Evolutionary conservation across 352 stramenopile species (phyloP).

Genomic region (Phytophthora crassamura): DNA sequence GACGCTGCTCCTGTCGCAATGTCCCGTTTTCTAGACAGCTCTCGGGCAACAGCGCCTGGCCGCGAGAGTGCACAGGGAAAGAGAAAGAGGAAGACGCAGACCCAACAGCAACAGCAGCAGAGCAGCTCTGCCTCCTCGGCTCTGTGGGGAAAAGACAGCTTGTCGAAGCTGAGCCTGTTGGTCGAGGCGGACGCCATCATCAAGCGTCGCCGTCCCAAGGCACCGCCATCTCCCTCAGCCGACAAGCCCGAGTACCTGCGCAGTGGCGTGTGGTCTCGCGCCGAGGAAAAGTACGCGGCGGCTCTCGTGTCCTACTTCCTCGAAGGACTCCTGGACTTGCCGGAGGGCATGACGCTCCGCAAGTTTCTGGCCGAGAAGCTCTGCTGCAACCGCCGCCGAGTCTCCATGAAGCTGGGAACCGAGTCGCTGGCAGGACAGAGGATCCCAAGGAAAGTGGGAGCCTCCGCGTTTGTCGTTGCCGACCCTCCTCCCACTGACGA

Average conservation of each 20-base stretch:
- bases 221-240: slow-evolving; percentile 10
- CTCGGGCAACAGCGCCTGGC: slow-evolving; percentile 5
- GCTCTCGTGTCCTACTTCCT: slow-evolving; percentile 76
- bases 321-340: slow-evolving; percentile 53
- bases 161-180: slow-evolving; percentile 66
- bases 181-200: slow-evolving; percentile 77
- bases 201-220: slow-evolving; percentile 32
- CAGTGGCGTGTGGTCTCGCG: slow-evolving; percentile 67
- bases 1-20: slow-evolving; percentile 3
- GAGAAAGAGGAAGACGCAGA: slow-evolving; percentile 8
- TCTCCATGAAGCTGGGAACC: slow-evolving; percentile 81
- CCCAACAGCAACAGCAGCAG: slow-evolving; percentile 11
- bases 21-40: slow-evolving; percentile 4
- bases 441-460: slow-evolving; percentile 74
- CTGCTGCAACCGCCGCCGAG: slow-evolving; percentile 66
- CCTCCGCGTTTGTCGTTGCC: slow-evolving; percentile 61
- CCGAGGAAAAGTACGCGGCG: slow-evolving; percentile 71
- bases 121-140: neutral
- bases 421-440: slow-evolving; percentile 61
- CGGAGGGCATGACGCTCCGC: slow-evolving; percentile 66
- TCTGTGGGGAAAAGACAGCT: slow-evolving; percentile 34
- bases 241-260: slow-evolving; percentile 42
- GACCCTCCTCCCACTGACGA: slow-evolving; percentile 41
- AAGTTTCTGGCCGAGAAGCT: slow-evolving; percentile 76
- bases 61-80: slow-evolving; percentile 6